Evolutionary conservation across 495 filamentous ascomycete species (phyloP), one percentile per base, ranked within the genome.

Genomic region (Immersiella caudata): DNA sequence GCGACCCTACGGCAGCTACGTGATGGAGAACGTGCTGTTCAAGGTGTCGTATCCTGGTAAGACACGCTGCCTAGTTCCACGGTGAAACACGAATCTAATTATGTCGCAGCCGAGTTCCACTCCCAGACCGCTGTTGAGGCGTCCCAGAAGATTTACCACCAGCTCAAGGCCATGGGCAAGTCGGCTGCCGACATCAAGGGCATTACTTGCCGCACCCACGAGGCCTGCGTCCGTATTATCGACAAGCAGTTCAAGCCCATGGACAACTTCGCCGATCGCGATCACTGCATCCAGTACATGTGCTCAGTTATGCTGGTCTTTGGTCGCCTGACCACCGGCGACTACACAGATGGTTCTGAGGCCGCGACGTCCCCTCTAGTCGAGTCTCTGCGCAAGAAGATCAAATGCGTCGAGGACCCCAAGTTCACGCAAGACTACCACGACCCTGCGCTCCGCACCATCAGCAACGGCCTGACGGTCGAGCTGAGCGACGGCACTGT

Each of bases 281-380:
- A 99, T 80, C 95, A 98, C 85, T 99, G 95, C 82, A 94, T 99
- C 70, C 95, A 97, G 82, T 99, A 99, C 85, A 99, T 99, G 95
- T 91, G 92, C 77, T 84, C 95, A 60, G 93, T 93, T 67, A 97
- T 97, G 90, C 88, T 99, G 67, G 90, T 90, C 60, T 97, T 91
- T 78, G 91, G 95, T 76, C 94, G 95, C 62, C 88, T 99, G 54
- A 91, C 92, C 59, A 93, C 95, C 24, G 88, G 81, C 50, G 95
- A 99, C 82, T 99, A 99, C 83, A 89, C 89, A 26, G 95, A 99
- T 75, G 92, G 91, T 72, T 84, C 86, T 73, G 93, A 96, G 80
- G 93, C 96, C 62, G 95, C 95, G 59, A 93, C 93, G 60, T 96
- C 93, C 21, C 86, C 88, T 51, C 87, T 97, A 50, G 87, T 99